phyloP scores from a whole-genome alignment of 2,329 filamentous ascomycete genomes.

The Ascochyta pisi region DNA sequence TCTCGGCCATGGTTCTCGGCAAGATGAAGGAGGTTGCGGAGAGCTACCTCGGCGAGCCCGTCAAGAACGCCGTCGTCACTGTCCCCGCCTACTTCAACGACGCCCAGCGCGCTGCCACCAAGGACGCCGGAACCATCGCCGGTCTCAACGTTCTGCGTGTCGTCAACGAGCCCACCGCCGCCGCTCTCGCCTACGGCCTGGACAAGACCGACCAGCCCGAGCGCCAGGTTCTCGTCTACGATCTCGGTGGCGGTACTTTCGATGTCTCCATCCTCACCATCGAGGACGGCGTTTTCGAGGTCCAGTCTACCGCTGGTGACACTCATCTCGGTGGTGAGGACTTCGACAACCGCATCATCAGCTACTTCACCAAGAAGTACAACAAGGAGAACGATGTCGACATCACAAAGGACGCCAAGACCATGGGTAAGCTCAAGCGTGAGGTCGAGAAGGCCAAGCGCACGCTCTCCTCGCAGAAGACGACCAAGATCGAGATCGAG shows the following conservation, averaged over 20 bases:
- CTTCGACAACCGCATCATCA: conserved; percentile 97
- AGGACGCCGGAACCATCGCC: conserved; percentile 91
- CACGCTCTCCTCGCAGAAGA: conserved; percentile 90
- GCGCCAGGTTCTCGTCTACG: conserved; percentile 52
- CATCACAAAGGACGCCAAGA: conserved; percentile 92
- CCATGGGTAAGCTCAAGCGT: conserved; percentile 99
- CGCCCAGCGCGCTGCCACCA: conserved; percentile 95
- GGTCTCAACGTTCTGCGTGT: conserved; percentile 95
- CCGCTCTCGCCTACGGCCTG: conserved; percentile 92
- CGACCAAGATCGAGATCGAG: conserved; percentile 94
- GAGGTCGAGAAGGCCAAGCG: conserved; percentile 99
- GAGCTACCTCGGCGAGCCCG: conserved; percentile 79
- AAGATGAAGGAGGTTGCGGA: conserved; percentile 83
- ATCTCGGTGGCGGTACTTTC: conserved; percentile 54
- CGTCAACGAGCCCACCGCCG: conserved; percentile 95
- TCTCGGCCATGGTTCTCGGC: conserved; percentile 74
- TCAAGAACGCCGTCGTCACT: conserved; percentile 88
- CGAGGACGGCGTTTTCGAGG: conserved; percentile 92
- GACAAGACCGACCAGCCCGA: conserved; percentile 51
- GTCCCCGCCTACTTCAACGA: conserved; percentile 99
- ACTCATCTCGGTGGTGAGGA: conserved; percentile 98
- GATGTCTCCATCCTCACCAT: conserved; percentile 76
- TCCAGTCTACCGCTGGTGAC: conserved; percentile 93
- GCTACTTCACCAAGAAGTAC: conserved; percentile 94
- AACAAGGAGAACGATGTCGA: conserved; percentile 98